Percentiles rank a stretch among this genome's conserved stretches.
Evolutionary conservation across 1,139 yeast genomes (phyloP).

Genomic region (Taiozyma sp.): DNA sequence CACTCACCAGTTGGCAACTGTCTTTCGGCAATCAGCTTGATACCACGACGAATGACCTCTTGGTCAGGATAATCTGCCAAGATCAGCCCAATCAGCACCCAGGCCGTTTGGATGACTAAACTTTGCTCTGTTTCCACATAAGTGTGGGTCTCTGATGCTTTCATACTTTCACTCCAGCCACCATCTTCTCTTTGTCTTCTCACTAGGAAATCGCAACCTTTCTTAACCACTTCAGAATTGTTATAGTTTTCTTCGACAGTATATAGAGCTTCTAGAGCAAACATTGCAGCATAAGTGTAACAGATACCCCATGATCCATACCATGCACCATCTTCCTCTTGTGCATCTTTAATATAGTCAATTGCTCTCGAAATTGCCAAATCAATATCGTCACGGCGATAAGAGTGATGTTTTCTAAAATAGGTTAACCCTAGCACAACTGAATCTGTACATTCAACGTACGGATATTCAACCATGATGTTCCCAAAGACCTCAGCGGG

Average conservation of each 20-base stretch:
- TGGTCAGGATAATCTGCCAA: constrained; percentile 77
- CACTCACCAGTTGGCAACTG: constrained; percentile 82
- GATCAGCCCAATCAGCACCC: constrained; percentile 84
- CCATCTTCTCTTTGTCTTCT: constrained; percentile 81
- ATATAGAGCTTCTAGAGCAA: constrained; percentile 88
- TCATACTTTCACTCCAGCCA: constrained; percentile 95
- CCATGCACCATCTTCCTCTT: constrained; percentile 88
- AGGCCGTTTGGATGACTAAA: constrained; percentile 84
- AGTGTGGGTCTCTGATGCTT: constrained; percentile 74
- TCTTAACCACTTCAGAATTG: constrained; percentile 57
- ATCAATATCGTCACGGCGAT: constrained; percentile 61
- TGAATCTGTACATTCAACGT: constrained; percentile 97
- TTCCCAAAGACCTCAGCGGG: constrained; percentile 99
- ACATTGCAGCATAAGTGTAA: constrained; percentile 95
- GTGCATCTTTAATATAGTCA: constrained; percentile 62
- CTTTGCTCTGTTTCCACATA: constrained; percentile 67
- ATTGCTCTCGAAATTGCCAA: constrained; percentile 71
- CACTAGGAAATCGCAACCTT: constrained; percentile 83
- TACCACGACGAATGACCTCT: constrained; percentile 58
- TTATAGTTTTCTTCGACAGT: constrained; percentile 62
- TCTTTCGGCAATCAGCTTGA: constrained; percentile 57
- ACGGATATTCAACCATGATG: constrained; percentile 97
- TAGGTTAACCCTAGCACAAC: constrained; percentile 84
- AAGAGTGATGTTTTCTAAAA: constrained; percentile 61
- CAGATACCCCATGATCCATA: constrained; percentile 99